Base-by-base conservation (phyloP, 495 filamentous ascomycete genomes). In the Penicillium tannophilum region DNA sequence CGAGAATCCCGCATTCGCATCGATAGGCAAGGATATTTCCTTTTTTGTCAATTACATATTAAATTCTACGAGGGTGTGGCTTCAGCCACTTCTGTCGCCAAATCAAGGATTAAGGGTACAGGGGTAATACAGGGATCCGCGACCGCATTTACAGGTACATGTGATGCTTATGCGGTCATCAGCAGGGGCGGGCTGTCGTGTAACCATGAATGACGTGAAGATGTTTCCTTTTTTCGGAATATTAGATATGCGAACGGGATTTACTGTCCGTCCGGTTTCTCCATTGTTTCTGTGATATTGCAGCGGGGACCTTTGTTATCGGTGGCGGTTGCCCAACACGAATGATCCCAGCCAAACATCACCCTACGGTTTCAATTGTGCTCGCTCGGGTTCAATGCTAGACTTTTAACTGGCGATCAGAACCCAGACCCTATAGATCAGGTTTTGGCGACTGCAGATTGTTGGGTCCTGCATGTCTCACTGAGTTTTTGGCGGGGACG, bases 41-140 rank as follows among this genome's bases (percentile, higher is more conserved):
- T 14, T 5, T 47, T 26, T 47, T 0, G 44, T 24, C 14, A 47
- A 14, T 12, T 47, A 24, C 4, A 7, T 24, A 20, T 17, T 20
- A 12, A 6, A 19, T 50, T 42, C 59, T 52, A 65, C 60, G 63
- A 65, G 59, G 49, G 36, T 9, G 56, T 57, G 56, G 49, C 53
- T 47, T 54, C 59, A 56, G 63, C 63, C 53, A 56, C 56, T 49
- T n/a, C 17, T 44, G 23, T 24, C 9, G 45, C 6, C 45, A 16
- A 47, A 14, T 45, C 17, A 45, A 19, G 4, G 28, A 7, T 41
- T 7, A 44, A 44, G 42, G n/a, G 17, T 1, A 44, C 59, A 62
- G 35, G 52, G 55, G 39, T 54, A 16, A 44, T 1, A 44, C 59
- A 62, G 35, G 47, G 55, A 45, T 54, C 19, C 12, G 11, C 7